phyloP scores from a whole-genome alignment of 2,329 filamentous ascomycete species.

The Lachnellula subtilissima region DNA sequence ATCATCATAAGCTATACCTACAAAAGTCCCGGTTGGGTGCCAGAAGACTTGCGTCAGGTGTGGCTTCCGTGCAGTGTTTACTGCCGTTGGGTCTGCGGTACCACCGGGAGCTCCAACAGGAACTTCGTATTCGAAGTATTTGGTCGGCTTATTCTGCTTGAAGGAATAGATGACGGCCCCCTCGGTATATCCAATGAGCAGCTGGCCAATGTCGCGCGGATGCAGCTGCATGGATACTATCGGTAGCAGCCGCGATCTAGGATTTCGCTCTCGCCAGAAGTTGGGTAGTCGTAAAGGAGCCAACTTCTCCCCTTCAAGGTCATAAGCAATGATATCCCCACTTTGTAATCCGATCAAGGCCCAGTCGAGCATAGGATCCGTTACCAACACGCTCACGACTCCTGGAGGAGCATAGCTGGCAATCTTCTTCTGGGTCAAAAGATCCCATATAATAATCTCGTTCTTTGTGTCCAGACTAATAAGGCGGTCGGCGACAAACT shows the following conservation, averaged over 20 bases:
- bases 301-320: conserved; percentile 75
- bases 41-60: conserved; percentile 78
- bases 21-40: conserved; percentile 70
- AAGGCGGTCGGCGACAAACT: conserved; percentile 83
- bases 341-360: conserved; percentile 77
- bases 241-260: conserved; percentile 57
- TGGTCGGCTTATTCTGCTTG: conserved; percentile 76
- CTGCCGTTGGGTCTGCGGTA: conserved; percentile 55
- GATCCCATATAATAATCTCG: conserved; percentile 78
- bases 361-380: conserved; percentile 91
- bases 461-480: conserved; percentile 81
- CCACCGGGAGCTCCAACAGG: conserved; percentile 77
- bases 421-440: conserved; percentile 63
- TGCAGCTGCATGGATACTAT: conserved; percentile 80
- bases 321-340: conserved; percentile 87
- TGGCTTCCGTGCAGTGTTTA: conserved; percentile 63
- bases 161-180: conserved; percentile 90
- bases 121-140: conserved; percentile 79
- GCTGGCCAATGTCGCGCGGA: conserved; percentile 84
- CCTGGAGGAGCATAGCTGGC: conserved; percentile 73
- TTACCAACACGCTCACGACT: conserved; percentile 66
- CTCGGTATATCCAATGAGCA: conserved; percentile 85
- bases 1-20: conserved; percentile 46
- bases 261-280: conserved; percentile 73
- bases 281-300: conserved; percentile 80